Evolutionary conservation across 2,329 filamentous ascomycete genomes (phyloP), one percentile per base, ranked within the genome.

Genomic region (Botrytis cinerea): DNA sequence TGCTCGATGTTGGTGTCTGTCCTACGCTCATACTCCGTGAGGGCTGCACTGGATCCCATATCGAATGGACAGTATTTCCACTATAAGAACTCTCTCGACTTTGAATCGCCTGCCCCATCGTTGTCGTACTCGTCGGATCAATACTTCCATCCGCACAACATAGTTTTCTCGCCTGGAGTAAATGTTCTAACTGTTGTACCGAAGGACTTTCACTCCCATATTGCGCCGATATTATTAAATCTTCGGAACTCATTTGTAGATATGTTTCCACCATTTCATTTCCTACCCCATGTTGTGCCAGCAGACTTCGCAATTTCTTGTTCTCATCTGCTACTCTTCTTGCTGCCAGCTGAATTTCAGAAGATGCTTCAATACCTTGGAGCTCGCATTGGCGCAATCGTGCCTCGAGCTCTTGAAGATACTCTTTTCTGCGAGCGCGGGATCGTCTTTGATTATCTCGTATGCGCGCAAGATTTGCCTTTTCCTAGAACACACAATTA

Each of bases 371-470:
- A 67, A 92, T 86, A 28, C 92, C 92, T 46, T 87, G 84, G 54
- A 88, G 84, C 80, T 94, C 90, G 79, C 87, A 93, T 70, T 83
- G 82, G 64, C 89, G 87, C 73, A 91, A 82, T 74, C 89, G 89
- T 71, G 86, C 83, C 81, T 94, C 91, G 43, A 94, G 86, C 72
- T 92, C 90, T 75, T 89, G 85, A 57, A 93, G 83, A 79, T 94
- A 93, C 79, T 93, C 91, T 83, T 92, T 93, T 76, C 90, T 87
- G 51, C 92, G 87, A 63, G 91, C 91, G 71, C 92, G 89, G n/a
- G 90, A 93, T 75, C 92, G 89, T 73, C 92, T 87, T 80, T 94
- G 92, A 78, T 94, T 95, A 78, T 94, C 91, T 76, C 92, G 88
- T 77, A 94, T 91, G 73, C 92, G 90, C 64, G 88, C 86, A 48